Evolutionary conservation across 768 basidiomycete genomes (phyloP).

Genomic region (Termitomyces titanicus): DNA sequence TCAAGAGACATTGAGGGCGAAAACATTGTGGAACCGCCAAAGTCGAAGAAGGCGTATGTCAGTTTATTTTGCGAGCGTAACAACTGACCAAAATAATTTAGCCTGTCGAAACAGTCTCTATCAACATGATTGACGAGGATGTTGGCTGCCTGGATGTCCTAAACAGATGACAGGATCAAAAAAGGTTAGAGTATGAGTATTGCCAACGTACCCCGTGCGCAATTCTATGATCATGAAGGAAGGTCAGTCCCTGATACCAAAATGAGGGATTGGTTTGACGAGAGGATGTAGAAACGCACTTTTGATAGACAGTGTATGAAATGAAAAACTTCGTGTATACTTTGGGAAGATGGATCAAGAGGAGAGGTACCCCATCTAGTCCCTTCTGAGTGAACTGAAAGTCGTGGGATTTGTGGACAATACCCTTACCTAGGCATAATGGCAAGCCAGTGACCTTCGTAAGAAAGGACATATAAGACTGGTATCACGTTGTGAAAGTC

Average conservation of each 20-base stretch:
- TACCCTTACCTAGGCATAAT: constrained; percentile 24
- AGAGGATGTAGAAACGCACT: no score
- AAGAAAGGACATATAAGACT: background rate
- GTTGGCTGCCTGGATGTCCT: constrained; percentile 17
- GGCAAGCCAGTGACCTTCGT: constrained; percentile 18
- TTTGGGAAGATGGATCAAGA: constrained; percentile 10
- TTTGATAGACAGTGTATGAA: background rate
- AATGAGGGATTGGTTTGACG: background rate
- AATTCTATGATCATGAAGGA: constrained; percentile 16
- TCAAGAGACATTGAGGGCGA: constrained; percentile 7
- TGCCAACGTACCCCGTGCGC: constrained; percentile 16
- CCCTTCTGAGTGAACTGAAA: background rate
- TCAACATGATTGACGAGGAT: constrained; percentile 16
- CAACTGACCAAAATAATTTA: background rate
- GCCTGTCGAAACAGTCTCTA: background rate
- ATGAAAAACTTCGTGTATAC: no score
- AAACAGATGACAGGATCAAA: background rate
- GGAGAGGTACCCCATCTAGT: constrained; percentile 8
- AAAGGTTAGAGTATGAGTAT: no score
- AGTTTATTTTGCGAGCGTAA: constrained; percentile 12
- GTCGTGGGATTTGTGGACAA: no score
- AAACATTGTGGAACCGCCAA: constrained; percentile 17
- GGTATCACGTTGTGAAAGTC: constrained; percentile 7
- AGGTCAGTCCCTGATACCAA: constrained; percentile 15
- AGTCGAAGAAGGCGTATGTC: constrained; percentile 21